Percentiles rank a stretch among this genome's conserved stretches.
Conservation (phyloP, 2,329 filamentous ascomycete species). For the Colletotrichum spaethianum region DNA sequence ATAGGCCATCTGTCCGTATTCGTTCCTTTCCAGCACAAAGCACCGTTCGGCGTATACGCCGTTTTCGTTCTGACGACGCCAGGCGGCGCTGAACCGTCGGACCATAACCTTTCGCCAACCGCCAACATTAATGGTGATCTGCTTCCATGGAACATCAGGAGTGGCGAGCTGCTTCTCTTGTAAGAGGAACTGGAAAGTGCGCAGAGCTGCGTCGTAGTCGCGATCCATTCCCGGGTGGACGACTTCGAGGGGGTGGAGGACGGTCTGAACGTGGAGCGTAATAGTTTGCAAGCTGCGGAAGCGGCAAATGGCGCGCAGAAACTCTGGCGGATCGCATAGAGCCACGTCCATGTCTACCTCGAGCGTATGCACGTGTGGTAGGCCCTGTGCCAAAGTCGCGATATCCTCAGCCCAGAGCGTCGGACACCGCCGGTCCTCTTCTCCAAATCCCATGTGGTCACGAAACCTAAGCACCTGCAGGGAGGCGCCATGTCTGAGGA, state of each 20-base stretch:
- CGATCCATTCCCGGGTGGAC: conserved; percentile 49
- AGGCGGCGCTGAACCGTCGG: conserved; percentile 56
- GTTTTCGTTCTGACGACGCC: conserved; percentile 56
- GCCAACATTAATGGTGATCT: conserved; percentile 62
- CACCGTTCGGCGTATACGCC: conserved; percentile 64
- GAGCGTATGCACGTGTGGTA: conserved; percentile 55
- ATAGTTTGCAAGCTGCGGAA: conserved; percentile 59
- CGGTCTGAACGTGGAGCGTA: conserved; percentile 61
- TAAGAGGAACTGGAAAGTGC: conserved; percentile 52
- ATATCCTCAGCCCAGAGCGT: conserved; percentile 56
- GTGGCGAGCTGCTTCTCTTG: conserved; percentile 45
- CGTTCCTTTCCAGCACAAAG: conserved; percentile 56
- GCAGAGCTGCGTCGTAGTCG: conserved; percentile 55
- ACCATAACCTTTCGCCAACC: conserved; percentile 63
- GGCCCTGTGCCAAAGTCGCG: conserved; percentile 48
- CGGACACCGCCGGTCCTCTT: conserved; percentile 59
- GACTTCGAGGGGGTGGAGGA: conserved; percentile 52
- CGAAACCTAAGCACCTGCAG: conserved; percentile 58
- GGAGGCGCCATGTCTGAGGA: conserved; percentile 55
- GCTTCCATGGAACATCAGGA: conserved; percentile 51
- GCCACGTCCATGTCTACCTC: conserved; percentile 64
- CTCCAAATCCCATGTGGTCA: conserved; percentile 61
- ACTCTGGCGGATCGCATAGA: conserved; percentile 51
- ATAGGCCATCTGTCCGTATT: conserved; percentile 34
- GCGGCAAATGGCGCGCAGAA: conserved; percentile 55